Evolutionary conservation across 768 basidiomycete genomes (phyloP), one percentile per base, ranked within the genome.

Genomic region (Suillus cothurnatus): DNA sequence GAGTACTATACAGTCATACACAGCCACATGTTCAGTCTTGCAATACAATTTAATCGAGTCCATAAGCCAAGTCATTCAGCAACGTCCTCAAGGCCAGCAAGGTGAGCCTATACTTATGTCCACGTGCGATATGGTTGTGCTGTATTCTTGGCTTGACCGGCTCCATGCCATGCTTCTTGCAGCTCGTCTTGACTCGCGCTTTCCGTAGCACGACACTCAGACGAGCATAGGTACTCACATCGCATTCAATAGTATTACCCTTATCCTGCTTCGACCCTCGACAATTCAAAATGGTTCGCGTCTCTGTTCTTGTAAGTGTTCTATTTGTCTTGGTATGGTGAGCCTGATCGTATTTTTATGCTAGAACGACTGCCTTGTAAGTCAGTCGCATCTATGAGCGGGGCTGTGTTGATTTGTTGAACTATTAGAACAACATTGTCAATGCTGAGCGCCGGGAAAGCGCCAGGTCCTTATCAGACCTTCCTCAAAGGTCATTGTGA

Each of bases 371-470:
- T 92, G 81, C 74, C 77, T 83, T 64, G 83, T 81, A 71, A 74
- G 79, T 75, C 64, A 26, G 31, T 32, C 5, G 31, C 43, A 28
- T 41, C 38, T 59, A 31, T 14, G 26, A 34, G 11, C 19, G 26
- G 28, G n/a, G 32, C 34, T 26, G 7, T 31, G 4, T 59, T 36
- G 15, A 23, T 56, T 50, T 32, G 31, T 50, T 68, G n/a, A 52
- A 19, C 63, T 59, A 43, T 1, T 77, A 91, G 88, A 98, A 97
- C 89, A 97, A 93, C 88, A 97, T 98, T 71, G 94, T 97, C 89
- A 99, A 99, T 72, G 97, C 97, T 76, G 97, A 99, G 85, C 94
- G 95, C 78, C 93, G 95, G 76, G 97, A 75, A 99, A 99, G 86
- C 94, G 97, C 74, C 97, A 99, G 83, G 97, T 99, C 68, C 91